A percentile compares a stretch with the other conserved stretches of the same genome.
These are phyloP conservation scores for Kregervanrija delftensis DNA, from an alignment of 805 yeast species.

Conservation along the genomic window DNA sequence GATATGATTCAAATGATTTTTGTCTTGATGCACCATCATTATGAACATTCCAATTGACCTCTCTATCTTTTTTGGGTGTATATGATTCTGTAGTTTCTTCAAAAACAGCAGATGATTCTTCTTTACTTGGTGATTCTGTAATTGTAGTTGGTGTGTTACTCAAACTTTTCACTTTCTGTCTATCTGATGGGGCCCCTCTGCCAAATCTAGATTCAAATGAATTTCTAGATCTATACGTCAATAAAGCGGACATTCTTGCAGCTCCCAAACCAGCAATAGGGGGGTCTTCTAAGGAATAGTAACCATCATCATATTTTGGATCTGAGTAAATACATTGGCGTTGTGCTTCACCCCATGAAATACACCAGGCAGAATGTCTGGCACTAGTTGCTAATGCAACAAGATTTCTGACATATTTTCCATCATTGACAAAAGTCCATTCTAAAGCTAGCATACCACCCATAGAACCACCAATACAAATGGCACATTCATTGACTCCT, in stretches of 20 bases:
- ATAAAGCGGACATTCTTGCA: constrained; percentile 93
- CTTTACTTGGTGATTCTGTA: constrained; percentile 9
- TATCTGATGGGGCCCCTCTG: constrained; percentile 53
- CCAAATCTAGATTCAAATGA: constrained; percentile 90
- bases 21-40: constrained; percentile 60
- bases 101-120: constrained; percentile 13
- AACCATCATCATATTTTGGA: constrained; percentile 89
- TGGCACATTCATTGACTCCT: constrained; percentile 73
- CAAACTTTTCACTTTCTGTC: constrained; percentile 19
- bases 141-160: constrained; percentile 1
- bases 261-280: constrained; percentile 88
- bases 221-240: constrained; percentile 88
- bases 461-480: constrained; percentile 96
- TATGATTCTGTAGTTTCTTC: constrained; percentile 15
- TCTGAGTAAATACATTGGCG: constrained; percentile 94
- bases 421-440: constrained; percentile 59
- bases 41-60: constrained; percentile 77
- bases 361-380: constrained; percentile 96
- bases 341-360: constrained; percentile 98
- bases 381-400: constrained; percentile 93
- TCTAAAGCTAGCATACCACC: constrained; percentile 97
- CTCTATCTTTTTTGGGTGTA: constrained; percentile 32
- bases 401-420: constrained; percentile 58
- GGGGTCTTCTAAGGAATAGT: constrained; percentile 68
- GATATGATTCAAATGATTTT: constrained; percentile 23